These are phyloP conservation scores for Datisca glomerata DNA, from an alignment of 306 rosid genomes.

Conservation along the genomic window DNA sequence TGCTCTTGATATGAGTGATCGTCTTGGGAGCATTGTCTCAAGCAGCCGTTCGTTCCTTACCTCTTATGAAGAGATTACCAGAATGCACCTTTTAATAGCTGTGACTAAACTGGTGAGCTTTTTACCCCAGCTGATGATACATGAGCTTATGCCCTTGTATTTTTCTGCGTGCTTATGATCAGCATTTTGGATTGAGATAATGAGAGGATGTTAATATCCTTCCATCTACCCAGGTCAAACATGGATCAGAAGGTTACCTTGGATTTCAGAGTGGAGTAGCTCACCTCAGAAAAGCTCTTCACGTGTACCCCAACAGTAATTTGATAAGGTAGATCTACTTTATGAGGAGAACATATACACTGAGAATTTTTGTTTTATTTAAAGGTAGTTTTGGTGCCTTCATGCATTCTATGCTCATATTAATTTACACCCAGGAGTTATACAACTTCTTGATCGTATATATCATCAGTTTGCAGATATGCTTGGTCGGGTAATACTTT, in stretches of 20 bases:
- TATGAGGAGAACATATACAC: too few relatives aligned
- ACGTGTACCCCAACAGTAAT: conserved; percentile 67
- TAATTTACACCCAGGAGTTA: too few relatives aligned
- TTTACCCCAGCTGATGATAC: conserved; percentile 2
- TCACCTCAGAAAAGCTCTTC: conserved; percentile 68
- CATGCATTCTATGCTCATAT: too few relatives aligned
- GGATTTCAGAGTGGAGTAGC: conserved; percentile 55
- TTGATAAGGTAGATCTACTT: conserved; percentile 49
- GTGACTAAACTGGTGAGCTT: conserved; percentile 74
- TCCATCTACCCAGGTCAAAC: conserved; percentile 43
- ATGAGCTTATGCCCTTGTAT: conserved; percentile 13
- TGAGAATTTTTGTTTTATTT: too few relatives aligned
- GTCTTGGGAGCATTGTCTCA: conserved; percentile 46
- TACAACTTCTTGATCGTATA: too few relatives aligned
- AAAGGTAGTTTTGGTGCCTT: too few relatives aligned
- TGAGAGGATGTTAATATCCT: not conserved
- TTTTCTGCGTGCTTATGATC: not conserved
- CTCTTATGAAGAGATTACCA: conserved; percentile 53
- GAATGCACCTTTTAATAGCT: conserved; percentile 66
- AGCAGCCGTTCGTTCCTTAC: conserved; percentile 38
- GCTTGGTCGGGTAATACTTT: too few relatives aligned
- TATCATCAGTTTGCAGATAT: too few relatives aligned
- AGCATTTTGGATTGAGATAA: not conserved
- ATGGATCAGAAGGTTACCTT: conserved; percentile 36
- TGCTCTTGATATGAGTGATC: conserved; percentile 53